Evolutionary conservation across 2,329 filamentous ascomycete genomes (phyloP).

Genomic region (Alternaria postmessia): DNA sequence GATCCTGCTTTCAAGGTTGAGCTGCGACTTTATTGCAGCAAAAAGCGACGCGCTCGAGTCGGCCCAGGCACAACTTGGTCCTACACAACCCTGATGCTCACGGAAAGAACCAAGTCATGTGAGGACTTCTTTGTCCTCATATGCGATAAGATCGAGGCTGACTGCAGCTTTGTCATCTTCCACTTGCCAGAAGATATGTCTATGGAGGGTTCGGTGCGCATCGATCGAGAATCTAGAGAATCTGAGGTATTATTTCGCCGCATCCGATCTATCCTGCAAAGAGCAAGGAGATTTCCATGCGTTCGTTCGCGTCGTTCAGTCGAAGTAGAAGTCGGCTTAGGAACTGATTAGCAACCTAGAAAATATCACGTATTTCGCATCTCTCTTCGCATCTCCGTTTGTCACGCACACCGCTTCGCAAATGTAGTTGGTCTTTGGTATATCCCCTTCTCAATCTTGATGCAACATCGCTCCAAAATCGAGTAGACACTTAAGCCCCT

Average conservation of each 20-base stretch:
- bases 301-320: slow-evolving; percentile 15
- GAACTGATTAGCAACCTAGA: neutral
- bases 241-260: slow-evolving; percentile 9
- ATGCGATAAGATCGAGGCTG: slow-evolving; percentile 4
- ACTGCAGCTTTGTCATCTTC: slow-evolving; percentile 22
- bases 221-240: slow-evolving; percentile 10
- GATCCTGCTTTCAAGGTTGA: slow-evolving; percentile 5
- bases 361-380: neutral
- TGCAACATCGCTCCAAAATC: neutral
- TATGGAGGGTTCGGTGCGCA: slow-evolving; percentile 7
- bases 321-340: slow-evolving; percentile 18
- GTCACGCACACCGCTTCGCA: too few relatives aligned
- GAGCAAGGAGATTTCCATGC: slow-evolving; percentile 13
- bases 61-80: neutral
- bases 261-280: slow-evolving; percentile 13
- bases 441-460: neutral
- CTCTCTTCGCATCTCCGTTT: neutral
- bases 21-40: slow-evolving; percentile 16
- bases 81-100: slow-evolving; percentile 6
- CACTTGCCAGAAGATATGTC: slow-evolving; percentile 27
- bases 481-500: too few relatives aligned
- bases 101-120: neutral
- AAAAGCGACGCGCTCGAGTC: neutral
- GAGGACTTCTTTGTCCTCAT: slow-evolving; percentile 20
- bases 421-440: neutral